phyloP scores from a whole-genome alignment of 371 early-diverging fungal genomes.

The Blakeslea trispora region DNA sequence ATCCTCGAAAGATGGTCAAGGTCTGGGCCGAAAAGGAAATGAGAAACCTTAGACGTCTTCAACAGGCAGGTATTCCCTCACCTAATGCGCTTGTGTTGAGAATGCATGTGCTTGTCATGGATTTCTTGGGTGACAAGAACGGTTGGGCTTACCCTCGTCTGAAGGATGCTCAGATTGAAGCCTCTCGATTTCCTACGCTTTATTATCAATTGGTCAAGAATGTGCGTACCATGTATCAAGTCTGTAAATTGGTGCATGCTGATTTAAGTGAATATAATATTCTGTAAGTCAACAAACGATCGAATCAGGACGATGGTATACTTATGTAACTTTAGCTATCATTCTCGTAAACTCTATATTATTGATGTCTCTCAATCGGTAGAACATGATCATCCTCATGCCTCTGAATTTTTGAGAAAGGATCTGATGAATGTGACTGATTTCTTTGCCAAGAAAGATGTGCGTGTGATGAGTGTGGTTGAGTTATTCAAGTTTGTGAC shows the following conservation, averaged over 20 bases:
- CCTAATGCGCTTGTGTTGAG: conserved; percentile 94
- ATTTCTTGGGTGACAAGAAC: conserved; percentile 88
- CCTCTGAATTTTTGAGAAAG: conserved; percentile 95
- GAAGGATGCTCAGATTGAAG: conserved; percentile 89
- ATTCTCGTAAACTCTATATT: conserved; percentile 81
- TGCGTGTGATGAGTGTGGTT: conserved; percentile 78
- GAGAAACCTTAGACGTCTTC: conserved; percentile 95
- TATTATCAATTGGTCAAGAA: conserved; percentile 90
- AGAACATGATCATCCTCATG: conserved; percentile 99
- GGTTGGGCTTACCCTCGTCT: conserved; percentile 97
- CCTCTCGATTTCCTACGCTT: conserved; percentile 70
- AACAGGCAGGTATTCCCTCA: conserved; percentile 90
- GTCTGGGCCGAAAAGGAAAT: conserved; percentile 99
- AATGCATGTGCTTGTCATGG: conserved; percentile 98
- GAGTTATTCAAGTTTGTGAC: conserved; percentile 93
- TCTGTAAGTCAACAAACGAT: too few relatives aligned
- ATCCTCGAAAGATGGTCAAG: conserved; percentile 99
- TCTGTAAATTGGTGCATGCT: conserved; percentile 96
- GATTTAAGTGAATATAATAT: conserved; percentile 99
- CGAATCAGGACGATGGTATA: too few relatives aligned
- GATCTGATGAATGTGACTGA: conserved; percentile 97
- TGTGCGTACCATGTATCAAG: conserved; percentile 94
- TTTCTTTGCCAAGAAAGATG: conserved; percentile 88
- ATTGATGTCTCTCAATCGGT: conserved; percentile 99
- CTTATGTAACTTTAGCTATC: too few relatives aligned